Base-by-base conservation (phyloP, 1,284 basidiomycete species). In the Cutaneotrichosporon sp. region DNA sequence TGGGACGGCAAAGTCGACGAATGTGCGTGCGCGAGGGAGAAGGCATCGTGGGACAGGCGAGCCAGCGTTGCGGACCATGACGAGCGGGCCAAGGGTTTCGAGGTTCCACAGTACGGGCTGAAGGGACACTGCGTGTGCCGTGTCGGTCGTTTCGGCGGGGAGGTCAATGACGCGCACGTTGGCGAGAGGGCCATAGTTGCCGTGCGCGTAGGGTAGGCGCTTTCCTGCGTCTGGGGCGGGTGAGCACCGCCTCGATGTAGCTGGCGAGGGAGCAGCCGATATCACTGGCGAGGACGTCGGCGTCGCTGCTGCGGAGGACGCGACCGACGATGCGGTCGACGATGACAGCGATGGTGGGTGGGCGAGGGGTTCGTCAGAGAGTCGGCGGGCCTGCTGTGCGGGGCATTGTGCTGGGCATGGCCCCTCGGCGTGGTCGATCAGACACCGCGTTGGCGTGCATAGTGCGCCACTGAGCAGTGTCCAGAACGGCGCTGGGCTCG, bases 1-100 rank as follows among this genome's bases (percentile, higher is more conserved):
- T 18, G 43, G 43, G 33, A 45, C 18, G 43, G 30, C 30, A 14
- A 45, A 45, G 33, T 45, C 43, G 43, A 45, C 43, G 14, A 45
- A 45, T 4, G 43, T 45, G 43, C 34, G 43, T 8, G 43, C 15
- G 4, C 18, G 17, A 3, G 43, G 43, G 2, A 45, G 43, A 33
- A 35, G 33, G 18, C 43, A 45, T 7, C 33, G 33, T 3, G 43
- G 43, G 17, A 45, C 30, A 33, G 30, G 43, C 8, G 23, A 33
- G 2, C 43, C 43, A 3, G 18, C 43, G 33, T 45, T 45, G 4
- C 43, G 43, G 30, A 45, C 33, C 18, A 45, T 45, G 30, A 21
- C 33, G 43, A 45, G 43, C 4, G 43, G 33, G 13, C 43, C 12
- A 1, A 30, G 33, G 13, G 20, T n/a, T 33, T 45, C 43, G 9